Percentiles rank a stretch among this genome's conserved stretches.
phyloP scores from a whole-genome alignment of 2,329 filamentous ascomycete species.

The Pseudonectria buxi region DNA sequence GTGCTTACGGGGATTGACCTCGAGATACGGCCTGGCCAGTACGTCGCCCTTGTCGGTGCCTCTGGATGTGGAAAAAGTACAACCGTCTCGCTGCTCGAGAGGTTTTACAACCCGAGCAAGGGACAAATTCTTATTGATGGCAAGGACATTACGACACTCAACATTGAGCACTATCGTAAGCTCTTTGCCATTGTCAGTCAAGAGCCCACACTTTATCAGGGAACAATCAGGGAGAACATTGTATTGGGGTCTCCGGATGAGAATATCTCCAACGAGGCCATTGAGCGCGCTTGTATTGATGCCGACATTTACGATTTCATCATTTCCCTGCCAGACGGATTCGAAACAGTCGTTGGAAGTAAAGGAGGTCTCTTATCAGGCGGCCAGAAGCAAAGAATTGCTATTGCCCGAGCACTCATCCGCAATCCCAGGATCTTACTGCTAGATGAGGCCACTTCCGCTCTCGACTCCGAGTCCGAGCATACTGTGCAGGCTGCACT shows the following conservation, averaged over 20 bases:
- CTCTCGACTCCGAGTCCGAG: constrained; percentile 54
- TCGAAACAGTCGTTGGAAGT: constrained; percentile 53
- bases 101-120: constrained; percentile 40
- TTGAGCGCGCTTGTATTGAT: constrained; percentile 39
- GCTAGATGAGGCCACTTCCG: constrained; percentile 58
- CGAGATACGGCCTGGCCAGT: constrained; percentile 32
- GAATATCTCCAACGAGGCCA: constrained; percentile 25
- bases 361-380: constrained; percentile 58
- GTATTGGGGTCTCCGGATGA: constrained; percentile 28
- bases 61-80: constrained; percentile 46
- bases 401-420: constrained; percentile 61
- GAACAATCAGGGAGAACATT: constrained; percentile 45
- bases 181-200: constrained; percentile 23
- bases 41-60: constrained; percentile 40
- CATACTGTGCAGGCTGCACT: constrained; percentile 65
- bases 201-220: constrained; percentile 27
- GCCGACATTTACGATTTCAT: constrained; percentile 46
- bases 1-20: constrained; percentile 58
- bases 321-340: constrained; percentile 43
- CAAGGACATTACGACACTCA: constrained; percentile 12
- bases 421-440: constrained; percentile 56
- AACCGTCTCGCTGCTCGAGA: constrained; percentile 45
- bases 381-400: constrained; percentile 60
- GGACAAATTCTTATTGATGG: constrained; percentile 3
- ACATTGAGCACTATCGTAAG: constrained; percentile 17